phyloP scores from a whole-genome alignment of 1,284 basidiomycete species.

The Trichosporon ovoides region DNA sequence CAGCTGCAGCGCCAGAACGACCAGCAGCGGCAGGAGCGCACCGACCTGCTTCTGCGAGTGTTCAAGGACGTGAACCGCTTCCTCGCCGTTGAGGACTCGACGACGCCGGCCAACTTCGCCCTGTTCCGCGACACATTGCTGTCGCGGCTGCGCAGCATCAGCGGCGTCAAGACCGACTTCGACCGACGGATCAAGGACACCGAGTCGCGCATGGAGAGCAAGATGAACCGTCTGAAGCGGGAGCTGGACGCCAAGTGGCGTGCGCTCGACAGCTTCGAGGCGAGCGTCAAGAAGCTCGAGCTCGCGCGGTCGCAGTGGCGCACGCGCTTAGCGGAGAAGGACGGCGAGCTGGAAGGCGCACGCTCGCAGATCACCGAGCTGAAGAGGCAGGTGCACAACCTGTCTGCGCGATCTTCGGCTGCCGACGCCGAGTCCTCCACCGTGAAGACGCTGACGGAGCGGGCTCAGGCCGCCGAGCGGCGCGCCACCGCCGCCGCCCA shows the following conservation, averaged over 20 bases:
- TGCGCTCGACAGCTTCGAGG: conserved; percentile 90
- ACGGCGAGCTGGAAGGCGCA: conserved; percentile 79
- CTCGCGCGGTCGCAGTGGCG: conserved; percentile 84
- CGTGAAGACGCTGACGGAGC: conserved; percentile 55
- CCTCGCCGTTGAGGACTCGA: conserved; percentile 62
- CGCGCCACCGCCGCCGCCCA: conserved; percentile 73
- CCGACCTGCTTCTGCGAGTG: conserved; percentile 81
- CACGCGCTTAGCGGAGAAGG: conserved; percentile 70
- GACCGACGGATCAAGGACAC: conserved; percentile 78
- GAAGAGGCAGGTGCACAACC: conserved; percentile 36
- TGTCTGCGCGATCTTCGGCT: background rate
- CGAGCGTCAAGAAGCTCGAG: conserved; percentile 73
- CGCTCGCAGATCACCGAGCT: conserved; percentile 77
- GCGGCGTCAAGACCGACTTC: conserved; percentile 76
- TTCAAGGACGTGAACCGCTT: conserved; percentile 96
- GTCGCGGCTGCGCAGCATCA: conserved; percentile 73
- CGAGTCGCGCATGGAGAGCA: conserved; percentile 54
- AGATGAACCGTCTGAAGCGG: conserved; percentile 63
- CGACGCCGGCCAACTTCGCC: conserved; percentile 65
- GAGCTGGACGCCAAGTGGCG: conserved; percentile 85
- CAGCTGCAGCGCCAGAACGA: conserved; percentile 72
- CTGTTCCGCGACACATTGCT: conserved; percentile 89
- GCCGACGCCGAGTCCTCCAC: conserved; percentile 60
- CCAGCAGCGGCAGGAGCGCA: conserved; percentile 85
- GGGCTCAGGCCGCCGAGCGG: conserved; percentile 74